These are phyloP conservation scores for Cochlearia excelsa DNA, from an alignment of 345 rosid species.

Conservation along the genomic window DNA sequence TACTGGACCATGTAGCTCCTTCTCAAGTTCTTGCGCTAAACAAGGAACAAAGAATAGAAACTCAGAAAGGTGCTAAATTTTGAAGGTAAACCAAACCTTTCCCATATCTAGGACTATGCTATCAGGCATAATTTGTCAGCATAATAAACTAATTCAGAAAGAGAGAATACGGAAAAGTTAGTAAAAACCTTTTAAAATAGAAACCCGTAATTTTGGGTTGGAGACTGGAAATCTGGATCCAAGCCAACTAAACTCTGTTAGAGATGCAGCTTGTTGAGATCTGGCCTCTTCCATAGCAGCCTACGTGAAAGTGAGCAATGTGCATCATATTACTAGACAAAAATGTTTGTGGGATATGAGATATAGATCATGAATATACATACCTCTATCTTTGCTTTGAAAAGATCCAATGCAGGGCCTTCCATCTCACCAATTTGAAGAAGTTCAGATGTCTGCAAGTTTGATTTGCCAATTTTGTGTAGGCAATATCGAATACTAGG, in stretches of 20 bases:
- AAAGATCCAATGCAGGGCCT: slow-evolving; percentile 97
- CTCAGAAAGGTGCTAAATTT: slow-evolving; percentile 18
- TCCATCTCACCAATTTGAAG: slow-evolving; percentile 94
- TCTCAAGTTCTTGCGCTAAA: slow-evolving; percentile 97
- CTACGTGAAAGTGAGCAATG: slow-evolving; percentile 39
- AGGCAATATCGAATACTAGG: slow-evolving; percentile 89
- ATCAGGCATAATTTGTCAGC: no score
- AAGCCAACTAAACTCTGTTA: slow-evolving; percentile 96
- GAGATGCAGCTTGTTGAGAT: slow-evolving; percentile 94
- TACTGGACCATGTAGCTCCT: slow-evolving; percentile 76
- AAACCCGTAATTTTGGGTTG: slow-evolving; percentile 91
- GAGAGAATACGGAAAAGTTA: background rate
- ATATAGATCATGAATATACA: slow-evolving; percentile 14
- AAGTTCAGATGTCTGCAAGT: slow-evolving; percentile 84
- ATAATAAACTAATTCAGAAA: no score
- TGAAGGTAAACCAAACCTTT: background rate
- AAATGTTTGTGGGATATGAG: slow-evolving; percentile 1
- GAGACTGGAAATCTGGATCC: slow-evolving; percentile 87
- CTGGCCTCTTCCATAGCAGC: slow-evolving; percentile 98
- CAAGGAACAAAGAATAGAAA: slow-evolving; percentile 28
- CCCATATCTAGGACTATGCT: no score
- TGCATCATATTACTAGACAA: slow-evolving; percentile 7
- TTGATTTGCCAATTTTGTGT: slow-evolving; percentile 90
- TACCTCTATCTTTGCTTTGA: slow-evolving; percentile 93
- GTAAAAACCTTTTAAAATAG: slow-evolving; percentile 79